Evolutionary conservation across 768 basidiomycete species (phyloP).

Genomic region (Glaciozyma antarctica): DNA sequence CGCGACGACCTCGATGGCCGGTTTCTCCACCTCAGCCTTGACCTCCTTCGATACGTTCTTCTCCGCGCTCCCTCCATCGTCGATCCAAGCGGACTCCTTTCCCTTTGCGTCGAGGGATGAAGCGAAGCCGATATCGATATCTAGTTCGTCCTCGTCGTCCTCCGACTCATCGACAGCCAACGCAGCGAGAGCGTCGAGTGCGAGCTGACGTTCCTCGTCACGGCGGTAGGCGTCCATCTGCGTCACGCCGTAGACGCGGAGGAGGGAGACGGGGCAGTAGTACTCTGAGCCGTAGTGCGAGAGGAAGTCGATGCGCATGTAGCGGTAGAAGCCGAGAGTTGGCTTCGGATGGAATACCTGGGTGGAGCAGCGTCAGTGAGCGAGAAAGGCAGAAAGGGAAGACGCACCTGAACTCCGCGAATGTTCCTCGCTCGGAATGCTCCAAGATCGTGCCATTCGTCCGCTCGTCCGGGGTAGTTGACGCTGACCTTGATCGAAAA

Average conservation of each 20-base stretch:
- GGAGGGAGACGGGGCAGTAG: slow-evolving; percentile 86
- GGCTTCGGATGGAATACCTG: slow-evolving; percentile 33
- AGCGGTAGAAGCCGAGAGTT: slow-evolving; percentile 68
- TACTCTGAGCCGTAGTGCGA: slow-evolving; percentile 90
- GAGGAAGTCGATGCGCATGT: slow-evolving; percentile 84
- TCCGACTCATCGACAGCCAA: slow-evolving; percentile 10
- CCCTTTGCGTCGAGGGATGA: slow-evolving; percentile 6
- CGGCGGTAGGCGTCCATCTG: slow-evolving; percentile 95
- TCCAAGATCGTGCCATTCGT: slow-evolving; percentile 67
- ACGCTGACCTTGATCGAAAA: slow-evolving; percentile 67
- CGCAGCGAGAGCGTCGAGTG: slow-evolving; percentile 15
- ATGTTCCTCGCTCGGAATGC: slow-evolving; percentile 73
- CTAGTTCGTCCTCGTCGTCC: slow-evolving; percentile 13
- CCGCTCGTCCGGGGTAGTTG: slow-evolving; percentile 51
- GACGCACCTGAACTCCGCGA: slow-evolving; percentile 74
- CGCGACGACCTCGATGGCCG: neutral
- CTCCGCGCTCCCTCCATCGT: neutral
- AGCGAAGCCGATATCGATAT: slow-evolving; percentile 8
- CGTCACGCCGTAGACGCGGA: slow-evolving; percentile 89
- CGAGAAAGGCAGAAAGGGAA: neutral
- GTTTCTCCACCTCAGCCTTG: neutral
- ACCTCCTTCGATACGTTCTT: neutral
- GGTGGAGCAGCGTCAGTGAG: neutral
- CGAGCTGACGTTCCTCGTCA: slow-evolving; percentile 44
- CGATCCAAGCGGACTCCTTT: neutral